Conservation (phyloP, 306 rosid species). For the Malus asiatica region DNA sequence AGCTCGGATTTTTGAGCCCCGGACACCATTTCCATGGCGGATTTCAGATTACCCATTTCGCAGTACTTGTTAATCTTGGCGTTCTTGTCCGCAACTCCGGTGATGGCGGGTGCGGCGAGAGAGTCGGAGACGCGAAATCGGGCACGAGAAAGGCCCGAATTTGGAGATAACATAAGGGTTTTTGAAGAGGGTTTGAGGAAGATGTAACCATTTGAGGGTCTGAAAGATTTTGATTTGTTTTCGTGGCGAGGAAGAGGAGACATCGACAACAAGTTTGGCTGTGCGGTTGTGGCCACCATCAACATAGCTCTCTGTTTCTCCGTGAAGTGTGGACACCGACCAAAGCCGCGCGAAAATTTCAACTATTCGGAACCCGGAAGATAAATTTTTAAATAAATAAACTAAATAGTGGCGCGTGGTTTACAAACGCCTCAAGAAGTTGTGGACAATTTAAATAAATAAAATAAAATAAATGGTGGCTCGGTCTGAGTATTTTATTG, state of each 20-base stretch:
- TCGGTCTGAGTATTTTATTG: neutral
- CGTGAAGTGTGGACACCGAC: neutral
- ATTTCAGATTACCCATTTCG: slow-evolving; percentile 46
- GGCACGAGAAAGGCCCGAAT: slow-evolving; percentile 15
- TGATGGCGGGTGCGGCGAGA: slow-evolving; percentile 11
- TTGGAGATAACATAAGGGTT: slow-evolving; percentile 12
- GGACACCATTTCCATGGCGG: slow-evolving; percentile 40
- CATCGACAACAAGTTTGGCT: slow-evolving; percentile 21
- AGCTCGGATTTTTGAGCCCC: slow-evolving; percentile 33
- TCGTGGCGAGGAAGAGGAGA: slow-evolving; percentile 7
- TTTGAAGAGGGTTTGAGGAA: slow-evolving; percentile 26
- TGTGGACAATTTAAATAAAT: slow-evolving; percentile 22
- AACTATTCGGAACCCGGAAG: neutral
- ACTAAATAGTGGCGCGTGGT: slow-evolving; percentile 18
- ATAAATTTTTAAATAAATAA: neutral
- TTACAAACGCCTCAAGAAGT: neutral
- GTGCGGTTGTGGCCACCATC: slow-evolving; percentile 20
- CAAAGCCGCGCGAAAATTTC: slow-evolving; percentile 8
- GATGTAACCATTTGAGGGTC: slow-evolving; percentile 17
- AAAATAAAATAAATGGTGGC: no score
- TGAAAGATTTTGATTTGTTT: neutral
- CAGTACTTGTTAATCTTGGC: slow-evolving; percentile 29
- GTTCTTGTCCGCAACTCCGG: slow-evolving; percentile 10
- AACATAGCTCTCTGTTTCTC: slow-evolving; percentile 17
- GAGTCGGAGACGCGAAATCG: slow-evolving; percentile 15